phyloP scores from a whole-genome alignment of 805 yeast genomes.

The Metschnikowia bowlesiae region DNA sequence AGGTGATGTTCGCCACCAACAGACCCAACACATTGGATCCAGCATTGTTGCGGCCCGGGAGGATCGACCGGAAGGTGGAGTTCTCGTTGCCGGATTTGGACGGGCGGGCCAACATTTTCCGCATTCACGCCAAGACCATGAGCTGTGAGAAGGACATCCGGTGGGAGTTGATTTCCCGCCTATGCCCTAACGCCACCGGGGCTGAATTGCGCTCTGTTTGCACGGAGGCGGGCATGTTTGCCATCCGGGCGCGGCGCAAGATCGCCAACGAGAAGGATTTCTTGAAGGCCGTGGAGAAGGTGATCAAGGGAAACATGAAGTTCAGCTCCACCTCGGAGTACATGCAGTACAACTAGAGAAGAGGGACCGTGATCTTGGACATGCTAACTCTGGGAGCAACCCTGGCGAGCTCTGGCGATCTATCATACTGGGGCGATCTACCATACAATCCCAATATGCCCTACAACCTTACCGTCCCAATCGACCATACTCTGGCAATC shows the following conservation, averaged over 20 bases:
- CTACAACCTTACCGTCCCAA: too few relatives aligned
- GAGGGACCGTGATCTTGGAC: neutral
- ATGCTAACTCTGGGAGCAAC: too few relatives aligned
- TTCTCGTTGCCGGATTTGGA: conserved; percentile 94
- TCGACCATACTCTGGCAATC: too few relatives aligned
- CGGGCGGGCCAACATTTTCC: conserved; percentile 95
- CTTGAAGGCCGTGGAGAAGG: conserved; percentile 96
- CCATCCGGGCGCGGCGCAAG: conserved; percentile 96
- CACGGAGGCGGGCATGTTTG: conserved; percentile 99
- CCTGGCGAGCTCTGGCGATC: too few relatives aligned
- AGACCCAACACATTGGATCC: conserved; percentile 98
- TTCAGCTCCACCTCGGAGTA: conserved; percentile 95
- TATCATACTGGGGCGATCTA: too few relatives aligned
- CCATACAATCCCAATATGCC: too few relatives aligned
- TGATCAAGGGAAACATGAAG: conserved; percentile 96
- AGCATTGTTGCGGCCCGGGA: conserved; percentile 95
- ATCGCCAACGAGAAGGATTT: conserved; percentile 98
- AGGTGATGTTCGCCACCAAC: conserved; percentile 99
- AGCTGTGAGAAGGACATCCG: conserved; percentile 95
- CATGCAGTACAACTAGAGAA: conserved; percentile 84
- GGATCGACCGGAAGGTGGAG: conserved; percentile 98
- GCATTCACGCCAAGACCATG: conserved; percentile 97
- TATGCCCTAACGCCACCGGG: conserved; percentile 98
- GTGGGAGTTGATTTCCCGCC: conserved; percentile 96
- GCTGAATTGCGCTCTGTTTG: conserved; percentile 98